These are phyloP conservation scores for Kluyveromyces sp. DNA, from an alignment of 1,139 yeast species.

Conservation along the genomic window DNA sequence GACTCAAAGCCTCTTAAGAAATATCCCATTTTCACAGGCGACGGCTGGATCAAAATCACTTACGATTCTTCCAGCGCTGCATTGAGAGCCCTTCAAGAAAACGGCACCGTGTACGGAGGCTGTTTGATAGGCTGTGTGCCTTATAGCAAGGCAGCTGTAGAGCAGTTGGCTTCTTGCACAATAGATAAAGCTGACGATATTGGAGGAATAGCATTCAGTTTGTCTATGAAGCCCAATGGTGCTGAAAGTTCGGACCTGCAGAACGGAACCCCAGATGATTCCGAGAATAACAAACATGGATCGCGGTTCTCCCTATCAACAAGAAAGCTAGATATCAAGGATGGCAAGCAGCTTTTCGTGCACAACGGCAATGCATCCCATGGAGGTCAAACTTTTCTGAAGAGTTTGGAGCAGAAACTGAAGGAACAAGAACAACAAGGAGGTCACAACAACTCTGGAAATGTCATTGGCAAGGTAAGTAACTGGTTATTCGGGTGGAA, in stretches of 20 bases:
- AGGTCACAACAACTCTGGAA: constrained; percentile 16
- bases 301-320: constrained; percentile 12
- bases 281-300: constrained; percentile 2
- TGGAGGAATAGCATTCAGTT: constrained; percentile 34
- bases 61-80: constrained; percentile 74
- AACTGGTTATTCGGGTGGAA: constrained; percentile 53
- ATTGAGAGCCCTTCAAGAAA: constrained; percentile 74
- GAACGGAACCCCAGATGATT: constrained; percentile 4
- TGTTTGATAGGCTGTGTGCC: constrained; percentile 73
- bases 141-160: constrained; percentile 52
- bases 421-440: constrained; percentile 26
- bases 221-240: constrained; percentile 8
- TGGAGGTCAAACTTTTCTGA: constrained; percentile 32
- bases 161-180: constrained; percentile 52
- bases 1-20: constrained; percentile 23
- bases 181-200: constrained; percentile 49
- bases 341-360: constrained; percentile 29
- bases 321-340: constrained; percentile 23
- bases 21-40: constrained; percentile 72
- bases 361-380: constrained; percentile 24
- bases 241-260: constrained; percentile 10
- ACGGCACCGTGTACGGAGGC: constrained; percentile 67
- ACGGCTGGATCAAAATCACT: constrained; percentile 83
- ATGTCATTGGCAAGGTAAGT: constrained; percentile 30
- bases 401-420: constrained; percentile 29